phyloP scores from a whole-genome alignment of 495 filamentous ascomycete species.

The Tetracladium setigerum region DNA sequence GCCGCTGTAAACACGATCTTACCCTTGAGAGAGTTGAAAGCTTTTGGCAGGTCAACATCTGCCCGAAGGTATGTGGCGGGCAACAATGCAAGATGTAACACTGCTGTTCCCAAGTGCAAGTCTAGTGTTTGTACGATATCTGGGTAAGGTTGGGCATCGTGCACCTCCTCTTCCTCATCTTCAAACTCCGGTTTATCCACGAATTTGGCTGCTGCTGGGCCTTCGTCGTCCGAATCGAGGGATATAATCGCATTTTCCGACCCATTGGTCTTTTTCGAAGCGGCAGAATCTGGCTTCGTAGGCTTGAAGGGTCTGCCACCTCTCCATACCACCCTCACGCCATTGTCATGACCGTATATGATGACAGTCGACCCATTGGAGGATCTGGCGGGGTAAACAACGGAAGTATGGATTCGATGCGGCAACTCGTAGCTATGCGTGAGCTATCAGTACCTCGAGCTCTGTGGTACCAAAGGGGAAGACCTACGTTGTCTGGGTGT shows the following conservation, averaged over 20 bases:
- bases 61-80: slow-evolving; percentile 36
- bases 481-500: slow-evolving; percentile 16
- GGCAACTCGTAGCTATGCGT: slow-evolving; percentile 61
- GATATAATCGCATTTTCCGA: slow-evolving; percentile 62
- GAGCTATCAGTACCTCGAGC: neutral
- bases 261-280: slow-evolving; percentile 21
- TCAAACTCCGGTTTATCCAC: slow-evolving; percentile 45
- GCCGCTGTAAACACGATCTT: slow-evolving; percentile 64
- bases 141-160: slow-evolving; percentile 35
- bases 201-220: slow-evolving; percentile 36
- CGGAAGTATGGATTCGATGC: slow-evolving; percentile 63
- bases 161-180: slow-evolving; percentile 47
- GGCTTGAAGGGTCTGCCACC: slow-evolving; percentile 62
- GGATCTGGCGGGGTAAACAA: slow-evolving; percentile 66
- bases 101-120: slow-evolving; percentile 55
- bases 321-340: slow-evolving; percentile 71
- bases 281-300: slow-evolving; percentile 32
- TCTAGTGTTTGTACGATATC: slow-evolving; percentile 58
- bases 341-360: slow-evolving; percentile 74
- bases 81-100: slow-evolving; percentile 51
- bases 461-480: neutral
- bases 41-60: slow-evolving; percentile 39
- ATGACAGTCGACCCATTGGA: slow-evolving; percentile 81
- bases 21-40: slow-evolving; percentile 48
- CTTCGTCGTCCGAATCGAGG: slow-evolving; percentile 73